Percentiles rank a stretch among this genome's conserved stretches.
phyloP scores from a whole-genome alignment of 1,139 yeast species.

The Nakaseomyces sp. region DNA sequence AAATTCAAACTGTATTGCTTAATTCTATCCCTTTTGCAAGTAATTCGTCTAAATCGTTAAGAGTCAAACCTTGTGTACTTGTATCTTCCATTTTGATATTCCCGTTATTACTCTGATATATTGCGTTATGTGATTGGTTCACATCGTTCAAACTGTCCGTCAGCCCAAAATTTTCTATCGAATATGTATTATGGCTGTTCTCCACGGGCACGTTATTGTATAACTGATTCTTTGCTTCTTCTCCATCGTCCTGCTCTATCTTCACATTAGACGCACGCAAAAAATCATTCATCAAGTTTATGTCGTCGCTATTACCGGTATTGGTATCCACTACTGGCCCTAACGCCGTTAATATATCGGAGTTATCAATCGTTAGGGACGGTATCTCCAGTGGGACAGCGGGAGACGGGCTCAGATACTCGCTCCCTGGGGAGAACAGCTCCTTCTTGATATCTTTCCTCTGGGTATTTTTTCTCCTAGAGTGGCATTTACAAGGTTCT shows the following conservation, averaged over 20 bases:
- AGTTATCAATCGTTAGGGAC: background rate
- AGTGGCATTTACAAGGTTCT: slow-evolving; percentile 7
- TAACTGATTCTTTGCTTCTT: background rate
- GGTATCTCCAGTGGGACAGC: background rate
- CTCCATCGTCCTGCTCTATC: background rate
- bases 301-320: background rate
- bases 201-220: background rate
- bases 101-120: background rate
- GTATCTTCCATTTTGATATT: background rate
- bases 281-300: background rate
- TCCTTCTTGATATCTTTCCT: slow-evolving; percentile 1
- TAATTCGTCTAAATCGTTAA: slow-evolving; percentile 1
- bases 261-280: background rate
- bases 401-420: background rate
- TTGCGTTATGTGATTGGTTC: background rate
- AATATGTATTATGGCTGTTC: background rate
- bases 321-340: background rate
- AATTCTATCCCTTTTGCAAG: background rate
- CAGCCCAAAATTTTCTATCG: background rate
- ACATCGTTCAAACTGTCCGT: background rate
- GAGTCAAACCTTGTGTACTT: background rate
- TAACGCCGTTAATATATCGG: background rate
- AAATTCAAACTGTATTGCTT: background rate
- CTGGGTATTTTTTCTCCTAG: slow-evolving; percentile 4
- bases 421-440: background rate